Conservation (phyloP, 129 eudicot genomes). For the Flaveria sonorensis region DNA sequence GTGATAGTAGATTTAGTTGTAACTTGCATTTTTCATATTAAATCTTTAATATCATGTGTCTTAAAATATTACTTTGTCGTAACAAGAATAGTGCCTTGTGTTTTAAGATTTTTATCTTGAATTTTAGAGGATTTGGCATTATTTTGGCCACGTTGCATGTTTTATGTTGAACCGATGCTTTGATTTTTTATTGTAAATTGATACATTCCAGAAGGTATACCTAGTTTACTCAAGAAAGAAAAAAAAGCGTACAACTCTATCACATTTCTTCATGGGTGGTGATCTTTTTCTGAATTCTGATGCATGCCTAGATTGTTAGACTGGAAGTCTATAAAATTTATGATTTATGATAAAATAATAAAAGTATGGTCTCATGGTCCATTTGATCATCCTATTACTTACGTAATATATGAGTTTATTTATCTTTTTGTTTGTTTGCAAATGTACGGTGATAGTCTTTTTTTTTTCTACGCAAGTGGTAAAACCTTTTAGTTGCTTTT, state of each 20-base stretch:
- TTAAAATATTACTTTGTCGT: not conserved
- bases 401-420: not conserved
- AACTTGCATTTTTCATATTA: slow-evolving; percentile 11
- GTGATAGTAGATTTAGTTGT: slow-evolving; percentile 6
- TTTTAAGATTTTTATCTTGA: slow-evolving; percentile 7
- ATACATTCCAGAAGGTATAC: not conserved
- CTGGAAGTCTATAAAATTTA: not conserved
- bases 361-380: not conserved
- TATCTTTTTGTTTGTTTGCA: not conserved
- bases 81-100: slow-evolving; percentile 5
- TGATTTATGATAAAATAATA: not conserved
- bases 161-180: not conserved
- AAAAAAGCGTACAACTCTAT: not conserved
- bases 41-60: not conserved
- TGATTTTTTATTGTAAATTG: not conserved
- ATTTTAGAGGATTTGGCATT: not conserved
- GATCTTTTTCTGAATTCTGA: not conserved
- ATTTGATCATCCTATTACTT: not conserved
- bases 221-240: not conserved
- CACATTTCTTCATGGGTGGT: slow-evolving; percentile 11
- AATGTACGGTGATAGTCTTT: not conserved
- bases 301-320: slow-evolving; percentile 14
- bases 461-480: not conserved
- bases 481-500: not conserved
- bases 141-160: not conserved